These are phyloP conservation scores for Ogataea zsoltii DNA, from an alignment of 805 yeast genomes.

Conservation along the genomic window DNA sequence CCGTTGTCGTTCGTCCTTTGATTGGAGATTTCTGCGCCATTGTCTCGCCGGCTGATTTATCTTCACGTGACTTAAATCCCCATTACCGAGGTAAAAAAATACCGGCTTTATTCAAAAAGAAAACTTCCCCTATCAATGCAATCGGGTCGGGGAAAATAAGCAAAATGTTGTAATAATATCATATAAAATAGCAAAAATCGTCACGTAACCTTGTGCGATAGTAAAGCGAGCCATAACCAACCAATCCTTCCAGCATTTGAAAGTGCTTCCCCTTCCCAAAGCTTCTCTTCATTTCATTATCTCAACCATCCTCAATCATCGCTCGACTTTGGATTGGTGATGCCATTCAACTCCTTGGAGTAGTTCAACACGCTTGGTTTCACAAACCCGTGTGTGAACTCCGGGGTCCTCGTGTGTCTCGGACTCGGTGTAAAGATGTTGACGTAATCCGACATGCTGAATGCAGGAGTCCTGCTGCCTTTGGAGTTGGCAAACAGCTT, in stretches of 20 bases:
- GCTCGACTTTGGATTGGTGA: constrained; percentile 5
- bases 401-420: constrained; percentile 40
- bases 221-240: not conserved
- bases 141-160: too few species aligned
- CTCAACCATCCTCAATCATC: not conserved
- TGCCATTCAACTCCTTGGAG: constrained; percentile 27
- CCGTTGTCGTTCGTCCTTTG: too few species aligned
- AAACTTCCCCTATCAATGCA: too few species aligned
- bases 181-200: not conserved
- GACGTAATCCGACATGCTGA: constrained; percentile 82
- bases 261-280: too few species aligned
- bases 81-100: too few species aligned
- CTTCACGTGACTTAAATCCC: too few species aligned
- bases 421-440: constrained; percentile 78
- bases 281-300: too few species aligned
- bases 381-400: constrained; percentile 21
- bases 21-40: too few species aligned
- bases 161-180: too few species aligned
- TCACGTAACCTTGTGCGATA: not conserved
- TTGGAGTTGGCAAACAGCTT: constrained; percentile 13
- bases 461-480: constrained; percentile 56
- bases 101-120: too few species aligned
- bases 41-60: too few species aligned
- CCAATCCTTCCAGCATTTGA: not conserved
- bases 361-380: constrained; percentile 24